Evolutionary conservation across 768 basidiomycete species (phyloP), one percentile per base, ranked within the genome.

Genomic region (Mycena rosella): DNA sequence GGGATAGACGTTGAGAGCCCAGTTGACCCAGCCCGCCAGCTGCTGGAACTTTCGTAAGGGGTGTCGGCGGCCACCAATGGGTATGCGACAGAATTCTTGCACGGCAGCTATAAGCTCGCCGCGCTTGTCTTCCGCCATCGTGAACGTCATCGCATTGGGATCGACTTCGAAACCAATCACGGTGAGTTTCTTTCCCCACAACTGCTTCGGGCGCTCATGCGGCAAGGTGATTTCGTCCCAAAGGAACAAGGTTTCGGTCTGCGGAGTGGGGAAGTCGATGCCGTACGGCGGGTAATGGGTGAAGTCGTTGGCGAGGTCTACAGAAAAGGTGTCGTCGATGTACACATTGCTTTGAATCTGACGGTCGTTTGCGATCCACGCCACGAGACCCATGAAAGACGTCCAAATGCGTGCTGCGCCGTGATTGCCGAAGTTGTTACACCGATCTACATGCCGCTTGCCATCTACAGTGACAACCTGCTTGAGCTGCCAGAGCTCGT

Each of bases 11-110:
- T 84, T 83, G 32, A 84, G 70, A 0, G 71, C 57, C 82, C 84
- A 85, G 61, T 83, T 85, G 15, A 80, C 42, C 68, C 76, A 80
- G 0, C 84, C 83, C 0, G 75, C 76, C 2, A 84, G 59, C 0
- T 44, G 42, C 55, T 34, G 32, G 24, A 76, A 83, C 0, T 80
- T 73, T 0, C 70, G 59, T 0, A 80, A 68, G 0, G 68, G 4
- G 20, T 65, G 69, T 0, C 71, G 65, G 11, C 72, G 55, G 36
- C 62, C 52, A 3, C 68, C 52, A n/a, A 30, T 17, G n/a, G 34
- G 51, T 15, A 27, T 9, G 6, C 27, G 8, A 57, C 54, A 54
- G 48, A 75, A 75, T 0, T 60, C 24, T 2, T 54, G 11, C 3
- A 72, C 40, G 20, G 26, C 63, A 15, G 62, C 42, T 14, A 76